Conservation (phyloP, 1,139 yeast species). For the Candida albicans region DNA sequence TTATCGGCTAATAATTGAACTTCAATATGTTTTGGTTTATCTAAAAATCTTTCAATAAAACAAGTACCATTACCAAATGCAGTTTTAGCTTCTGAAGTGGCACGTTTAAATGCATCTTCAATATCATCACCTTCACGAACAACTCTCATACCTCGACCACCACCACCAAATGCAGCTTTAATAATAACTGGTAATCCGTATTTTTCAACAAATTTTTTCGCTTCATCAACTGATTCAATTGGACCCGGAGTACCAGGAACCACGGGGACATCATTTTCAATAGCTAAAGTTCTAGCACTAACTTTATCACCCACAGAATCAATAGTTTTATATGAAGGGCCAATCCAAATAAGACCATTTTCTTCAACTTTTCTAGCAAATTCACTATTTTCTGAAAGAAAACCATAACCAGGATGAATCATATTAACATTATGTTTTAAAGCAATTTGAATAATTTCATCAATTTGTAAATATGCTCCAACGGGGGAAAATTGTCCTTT, state of each 20-base stretch:
- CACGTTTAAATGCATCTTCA: slow-evolving; percentile 89
- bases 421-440: slow-evolving; percentile 84
- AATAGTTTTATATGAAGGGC: slow-evolving; percentile 85
- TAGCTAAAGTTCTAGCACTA: slow-evolving; percentile 86
- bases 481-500: slow-evolving; percentile 93
- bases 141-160: slow-evolving; percentile 99
- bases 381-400: slow-evolving; percentile 90
- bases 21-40: slow-evolving; percentile 96
- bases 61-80: slow-evolving; percentile 98
- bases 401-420: slow-evolving; percentile 99
- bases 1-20: slow-evolving; percentile 94
- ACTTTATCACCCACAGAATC: slow-evolving; percentile 99
- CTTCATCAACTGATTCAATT: slow-evolving; percentile 77
- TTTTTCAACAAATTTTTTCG: slow-evolving; percentile 70
- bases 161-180: slow-evolving; percentile 99
- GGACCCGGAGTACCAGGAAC: slow-evolving; percentile 99
- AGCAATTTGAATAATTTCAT: slow-evolving; percentile 91
- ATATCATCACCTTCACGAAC: slow-evolving; percentile 96
- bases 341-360: slow-evolving; percentile 94
- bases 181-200: slow-evolving; percentile 96
- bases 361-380: slow-evolving; percentile 91
- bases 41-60: slow-evolving; percentile 92
- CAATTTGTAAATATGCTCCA: slow-evolving; percentile 93
- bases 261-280: slow-evolving; percentile 78
- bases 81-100: slow-evolving; percentile 89